Base-by-base conservation (phyloP, 768 basidiomycete genomes). In the Mrakia frigida region DNA sequence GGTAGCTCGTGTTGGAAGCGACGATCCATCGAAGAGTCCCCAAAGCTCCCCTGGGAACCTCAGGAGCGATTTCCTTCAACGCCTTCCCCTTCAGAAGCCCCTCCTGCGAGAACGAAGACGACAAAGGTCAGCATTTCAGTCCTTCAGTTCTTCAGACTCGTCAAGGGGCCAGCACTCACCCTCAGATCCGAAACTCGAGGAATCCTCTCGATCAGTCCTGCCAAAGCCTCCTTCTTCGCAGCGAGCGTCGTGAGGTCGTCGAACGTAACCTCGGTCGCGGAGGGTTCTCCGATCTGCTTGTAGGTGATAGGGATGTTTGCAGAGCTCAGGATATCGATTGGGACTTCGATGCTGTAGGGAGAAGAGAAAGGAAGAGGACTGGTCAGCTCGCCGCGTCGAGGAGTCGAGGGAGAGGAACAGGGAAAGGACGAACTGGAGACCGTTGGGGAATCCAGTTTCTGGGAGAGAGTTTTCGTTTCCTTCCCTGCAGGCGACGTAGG, bases 1-100 rank as follows among this genome's bases (percentile, higher is more conserved):
- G 85, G 80, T 90, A 87, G 0, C 90, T 88, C 1, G 90, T 91
- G 80, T 89, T 90, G 21, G 90, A 90, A 0, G 89, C 90, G 37
- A 91, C 87, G 76, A 81, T 81, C 83, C 87, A 88, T 88, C 89
- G 89, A 70, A 1, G 52, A 39, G 68, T 6, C 14, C n/a, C 63
- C 37, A 52, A 50, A 2, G 10, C 75, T 14, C 60, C 31, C 37
- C 35, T 70, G 10, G 2, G 61, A 37, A 63, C 31, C 0, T 33
- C 11, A 16, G 61, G 61, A 33, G n/a, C 28, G 61, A 63, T 31
- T 1, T 63, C 31, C 31, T 63, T 37, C n/a, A 63, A 11, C 6
- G 31, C 21, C 14, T 37, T 63, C 21, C 61, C 61, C 21, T 63
- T 63, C n/a, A 33, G 31, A 3, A 63, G 61, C 37, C 61, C 61